A percentile compares a stretch with the other conserved stretches of the same genome.
Conservation (phyloP, 2,329 filamentous ascomycete species). For the Chaetomiaceae sp. region DNA sequence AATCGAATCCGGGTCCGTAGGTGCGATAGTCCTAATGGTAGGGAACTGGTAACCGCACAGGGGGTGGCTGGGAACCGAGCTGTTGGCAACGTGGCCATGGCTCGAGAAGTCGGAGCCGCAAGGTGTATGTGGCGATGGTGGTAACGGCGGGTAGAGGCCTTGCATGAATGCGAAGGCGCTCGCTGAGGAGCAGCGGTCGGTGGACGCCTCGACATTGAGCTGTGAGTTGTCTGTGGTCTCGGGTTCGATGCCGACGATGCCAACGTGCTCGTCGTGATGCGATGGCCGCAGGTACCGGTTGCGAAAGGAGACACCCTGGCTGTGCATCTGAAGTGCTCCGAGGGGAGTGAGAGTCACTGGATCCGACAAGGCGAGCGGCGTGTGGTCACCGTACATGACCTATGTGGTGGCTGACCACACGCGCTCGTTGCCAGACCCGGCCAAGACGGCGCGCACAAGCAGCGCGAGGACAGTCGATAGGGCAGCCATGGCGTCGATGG, state of each 20-base stretch:
- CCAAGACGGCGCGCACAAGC: constrained; percentile 27
- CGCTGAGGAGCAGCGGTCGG: constrained; percentile 50
- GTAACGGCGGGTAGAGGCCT: constrained; percentile 72
- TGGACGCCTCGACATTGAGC: constrained; percentile 38
- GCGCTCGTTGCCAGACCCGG: constrained; percentile 34
- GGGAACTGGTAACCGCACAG: constrained; percentile 79
- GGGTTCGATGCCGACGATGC: constrained; percentile 39
- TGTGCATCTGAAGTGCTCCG: constrained; percentile 49
- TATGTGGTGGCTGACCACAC: constrained; percentile 48
- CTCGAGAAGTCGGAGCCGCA: constrained; percentile 23
- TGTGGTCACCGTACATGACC: constrained; percentile 50
- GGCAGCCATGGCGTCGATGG: constrained; percentile 20
- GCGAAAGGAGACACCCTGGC: constrained; percentile 46
- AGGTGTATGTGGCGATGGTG: constrained; percentile 50
- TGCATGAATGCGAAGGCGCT: constrained; percentile 76
- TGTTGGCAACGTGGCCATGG: constrained; percentile 35
- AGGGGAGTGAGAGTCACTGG: constrained; percentile 42
- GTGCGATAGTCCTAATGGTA: constrained; percentile 51
- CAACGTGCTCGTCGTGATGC: constrained; percentile 27
- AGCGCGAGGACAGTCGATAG: constrained; percentile 22
- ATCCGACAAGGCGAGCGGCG: constrained; percentile 34
- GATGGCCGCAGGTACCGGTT: constrained; percentile 42
- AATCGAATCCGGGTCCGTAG: constrained; percentile 41
- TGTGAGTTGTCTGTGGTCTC: constrained; percentile 47
- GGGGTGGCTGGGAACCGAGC: constrained; percentile 57